These are phyloP conservation scores for Chimonanthus praecox DNA, from an alignment of 164 flowering plant genomes.

Conservation along the genomic window DNA sequence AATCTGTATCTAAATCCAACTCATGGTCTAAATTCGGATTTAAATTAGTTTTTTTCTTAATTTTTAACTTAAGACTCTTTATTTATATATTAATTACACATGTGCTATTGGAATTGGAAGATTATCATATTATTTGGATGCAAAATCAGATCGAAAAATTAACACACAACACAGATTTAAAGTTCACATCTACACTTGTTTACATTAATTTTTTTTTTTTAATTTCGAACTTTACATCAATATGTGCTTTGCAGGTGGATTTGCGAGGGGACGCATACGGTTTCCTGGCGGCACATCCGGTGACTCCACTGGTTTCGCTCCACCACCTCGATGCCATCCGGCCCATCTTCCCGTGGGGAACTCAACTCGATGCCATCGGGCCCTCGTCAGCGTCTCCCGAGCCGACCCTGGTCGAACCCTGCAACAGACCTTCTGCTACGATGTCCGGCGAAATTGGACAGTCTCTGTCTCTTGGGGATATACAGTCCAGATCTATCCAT, in stretches of 20 bases:
- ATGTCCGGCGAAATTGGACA: conserved; percentile 44
- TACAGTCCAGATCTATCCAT: conserved; percentile 55
- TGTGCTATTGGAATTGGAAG: too few relatives aligned
- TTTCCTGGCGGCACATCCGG: conserved; percentile 74
- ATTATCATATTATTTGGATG: too few relatives aligned
- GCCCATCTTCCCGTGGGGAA: conserved; percentile 44
- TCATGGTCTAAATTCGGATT: too few relatives aligned
- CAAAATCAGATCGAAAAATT: too few relatives aligned
- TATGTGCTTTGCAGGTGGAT: conserved; percentile 30
- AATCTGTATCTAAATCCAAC: too few relatives aligned
- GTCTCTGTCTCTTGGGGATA: conserved; percentile 85
- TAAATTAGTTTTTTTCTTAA: too few relatives aligned
- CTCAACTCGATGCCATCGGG: conserved; percentile 36
- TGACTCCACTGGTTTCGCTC: conserved; percentile 71
- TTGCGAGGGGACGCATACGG: conserved; percentile 50
- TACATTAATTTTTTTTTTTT: not conserved
- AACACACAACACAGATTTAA: too few relatives aligned
- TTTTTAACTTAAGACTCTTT: too few relatives aligned
- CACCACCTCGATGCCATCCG: conserved; percentile 77
- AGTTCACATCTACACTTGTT: too few relatives aligned
- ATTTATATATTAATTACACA: too few relatives aligned
- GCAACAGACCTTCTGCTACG: conserved; percentile 74
- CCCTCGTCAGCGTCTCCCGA: conserved; percentile 32
- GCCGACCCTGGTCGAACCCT: conserved; percentile 54
- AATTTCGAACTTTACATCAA: too few relatives aligned